Base-by-base conservation (phyloP, 164 flowering plant species). In the Aristolochia fimbriata region DNA sequence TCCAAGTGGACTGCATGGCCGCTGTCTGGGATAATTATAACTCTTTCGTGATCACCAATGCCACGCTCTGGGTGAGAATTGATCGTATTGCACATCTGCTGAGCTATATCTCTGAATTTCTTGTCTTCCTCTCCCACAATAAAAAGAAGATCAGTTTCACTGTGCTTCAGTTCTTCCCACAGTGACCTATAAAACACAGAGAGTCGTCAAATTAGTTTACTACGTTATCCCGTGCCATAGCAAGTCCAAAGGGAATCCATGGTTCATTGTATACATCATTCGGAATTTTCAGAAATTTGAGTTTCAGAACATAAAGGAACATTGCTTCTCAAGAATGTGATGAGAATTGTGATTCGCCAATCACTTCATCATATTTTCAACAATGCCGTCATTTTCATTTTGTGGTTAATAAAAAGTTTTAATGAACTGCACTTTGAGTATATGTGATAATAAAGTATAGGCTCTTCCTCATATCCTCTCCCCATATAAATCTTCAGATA, bases 1-100 rank as follows among this genome's bases (percentile, higher is more conserved):
- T 93, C 97, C 57, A 93, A 37, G 76, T 90, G 96, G 37, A 76
- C 86, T 58, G 97, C 98, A 80, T 93, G 98, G n/a, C 98, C 98
- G 46, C 80, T 72, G 20, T 76, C 59, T 10, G 94, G 90, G 61
- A 89, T 71, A 63, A 75, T 85, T 52, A 6, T 23, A 24, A 76
- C 70, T n/a, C 79, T 58, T 48, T 78, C 68, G 65, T 61, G 55
- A 25, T 63, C 57, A 20, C 43, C 63, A 46, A 53, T 19, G 0
- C 21, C 31, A 15, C 20, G 57, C 4, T n/a, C 56, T 50, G 63
- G 22, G 49, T 63, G 59, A 37, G 57, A 30, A 51, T 45, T 43
- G 21, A 83, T 58, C 73, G 73, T 75, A 13, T 24, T 0, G 43
- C 33, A 66, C 90, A 93, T 90, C 54, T 79, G 68, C 41, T 60